These are phyloP conservation scores for Carpinus fangiana DNA, from an alignment of 306 rosid genomes.

Conservation along the genomic window DNA sequence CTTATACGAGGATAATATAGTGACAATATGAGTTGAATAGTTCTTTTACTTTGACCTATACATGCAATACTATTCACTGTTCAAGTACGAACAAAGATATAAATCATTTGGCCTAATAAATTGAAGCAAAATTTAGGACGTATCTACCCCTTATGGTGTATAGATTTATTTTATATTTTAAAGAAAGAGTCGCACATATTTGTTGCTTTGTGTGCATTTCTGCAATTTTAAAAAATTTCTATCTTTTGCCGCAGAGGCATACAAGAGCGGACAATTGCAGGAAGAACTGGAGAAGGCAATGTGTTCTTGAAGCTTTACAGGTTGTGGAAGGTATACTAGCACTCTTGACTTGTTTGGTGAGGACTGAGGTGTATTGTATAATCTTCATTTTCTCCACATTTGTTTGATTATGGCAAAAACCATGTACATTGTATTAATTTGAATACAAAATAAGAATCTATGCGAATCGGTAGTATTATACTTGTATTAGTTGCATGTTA, in stretches of 20 bases:
- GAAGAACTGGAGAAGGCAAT: slow-evolving; percentile 82
- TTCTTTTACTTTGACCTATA: neutral
- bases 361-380: no score
- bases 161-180: neutral
- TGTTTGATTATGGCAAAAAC: neutral
- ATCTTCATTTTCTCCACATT: slow-evolving; percentile 5
- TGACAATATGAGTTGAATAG: neutral
- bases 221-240: neutral
- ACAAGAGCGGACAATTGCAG: slow-evolving; percentile 78
- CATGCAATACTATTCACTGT: neutral
- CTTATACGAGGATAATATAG: neutral
- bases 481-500: no score
- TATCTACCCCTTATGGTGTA: neutral
- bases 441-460: slow-evolving; percentile 11
- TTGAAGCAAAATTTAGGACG: neutral
- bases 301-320: slow-evolving; percentile 56
- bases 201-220: neutral
- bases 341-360: neutral
- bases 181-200: neutral
- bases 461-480: neutral
- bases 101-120: neutral
- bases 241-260: slow-evolving; percentile 65
- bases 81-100: neutral
- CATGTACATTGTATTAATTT: slow-evolving; percentile 10
- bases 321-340: neutral